phyloP scores from a whole-genome alignment of 2,329 filamentous ascomycete species.

The Bipolaris oryzae region DNA sequence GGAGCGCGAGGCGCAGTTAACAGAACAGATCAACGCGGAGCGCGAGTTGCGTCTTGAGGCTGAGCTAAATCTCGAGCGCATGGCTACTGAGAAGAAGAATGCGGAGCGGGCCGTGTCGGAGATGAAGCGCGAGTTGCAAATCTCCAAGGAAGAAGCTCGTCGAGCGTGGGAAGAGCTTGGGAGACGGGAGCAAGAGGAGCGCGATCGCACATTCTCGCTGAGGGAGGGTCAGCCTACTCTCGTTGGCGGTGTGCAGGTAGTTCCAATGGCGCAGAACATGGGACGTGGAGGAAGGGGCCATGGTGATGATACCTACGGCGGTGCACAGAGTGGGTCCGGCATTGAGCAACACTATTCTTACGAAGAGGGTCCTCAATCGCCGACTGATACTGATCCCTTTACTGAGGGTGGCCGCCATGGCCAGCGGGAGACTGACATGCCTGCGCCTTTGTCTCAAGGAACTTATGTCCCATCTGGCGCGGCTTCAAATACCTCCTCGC shows the following conservation, averaged over 20 bases:
- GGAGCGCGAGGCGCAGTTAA: slow-evolving; percentile 79
- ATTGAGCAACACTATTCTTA: slow-evolving; percentile 57
- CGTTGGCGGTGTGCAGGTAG: slow-evolving; percentile 91
- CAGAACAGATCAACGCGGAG: slow-evolving; percentile 73
- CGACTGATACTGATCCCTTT: slow-evolving; percentile 68
- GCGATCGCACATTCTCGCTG: slow-evolving; percentile 83
- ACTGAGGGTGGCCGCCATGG: slow-evolving; percentile 52
- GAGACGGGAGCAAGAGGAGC: slow-evolving; percentile 88
- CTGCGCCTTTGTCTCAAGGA: slow-evolving; percentile 40
- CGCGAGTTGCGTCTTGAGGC: slow-evolving; percentile 71
- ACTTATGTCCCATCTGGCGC: slow-evolving; percentile 44
- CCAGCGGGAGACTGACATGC: slow-evolving; percentile 40
- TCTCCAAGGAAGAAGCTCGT: slow-evolving; percentile 94
- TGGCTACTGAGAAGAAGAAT: slow-evolving; percentile 71
- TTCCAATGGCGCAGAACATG: slow-evolving; percentile 82
- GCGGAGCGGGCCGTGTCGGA: slow-evolving; percentile 81
- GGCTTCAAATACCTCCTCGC: slow-evolving; percentile 24
- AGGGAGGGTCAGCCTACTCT: slow-evolving; percentile 86
- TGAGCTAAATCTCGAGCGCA: slow-evolving; percentile 67
- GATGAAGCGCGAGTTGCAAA: slow-evolving; percentile 89
- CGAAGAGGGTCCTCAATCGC: slow-evolving; percentile 55
- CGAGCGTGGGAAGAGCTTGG: slow-evolving; percentile 97
- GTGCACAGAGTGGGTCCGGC: slow-evolving; percentile 38
- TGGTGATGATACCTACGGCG: slow-evolving; percentile 40
- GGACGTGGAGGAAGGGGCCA: slow-evolving; percentile 49